Evolutionary conservation across 108 stramenopile genomes (phyloP).

Genomic region (Pseudonitzschia multiseries): DNA sequence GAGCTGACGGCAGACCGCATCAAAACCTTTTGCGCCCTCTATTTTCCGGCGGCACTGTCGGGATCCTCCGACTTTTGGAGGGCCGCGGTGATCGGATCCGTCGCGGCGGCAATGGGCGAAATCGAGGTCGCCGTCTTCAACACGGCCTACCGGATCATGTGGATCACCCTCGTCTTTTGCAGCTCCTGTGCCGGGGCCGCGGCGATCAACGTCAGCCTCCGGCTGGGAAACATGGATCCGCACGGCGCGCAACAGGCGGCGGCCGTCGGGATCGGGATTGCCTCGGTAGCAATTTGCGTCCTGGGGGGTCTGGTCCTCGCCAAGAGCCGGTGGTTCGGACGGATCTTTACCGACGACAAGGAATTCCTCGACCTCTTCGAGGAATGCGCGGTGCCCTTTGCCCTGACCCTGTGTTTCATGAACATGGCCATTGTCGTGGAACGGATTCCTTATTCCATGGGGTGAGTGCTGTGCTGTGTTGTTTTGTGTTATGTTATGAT

Average conservation of each 20-base stretch:
- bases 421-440: constrained; percentile 79
- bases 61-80: constrained; percentile 82
- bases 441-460: constrained; percentile 68
- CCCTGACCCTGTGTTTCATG: constrained; percentile 69
- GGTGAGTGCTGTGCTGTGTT: too few relatives aligned
- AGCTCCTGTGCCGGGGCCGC: constrained; percentile 58
- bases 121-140: constrained; percentile 81
- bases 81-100: constrained; percentile 66
- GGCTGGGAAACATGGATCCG: constrained; percentile 52
- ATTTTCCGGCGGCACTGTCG: constrained; percentile 73
- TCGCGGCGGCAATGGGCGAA: constrained; percentile 73
- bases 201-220: constrained; percentile 48
- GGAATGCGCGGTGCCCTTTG: constrained; percentile 55
- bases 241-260: constrained; percentile 64
- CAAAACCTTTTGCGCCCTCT: constrained; percentile 57
- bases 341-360: constrained; percentile 71
- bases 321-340: constrained; percentile 55
- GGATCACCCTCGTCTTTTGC: constrained; percentile 78
- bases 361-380: constrained; percentile 69
- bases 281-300: constrained; percentile 35
- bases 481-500: too few relatives aligned
- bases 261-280: constrained; percentile 48
- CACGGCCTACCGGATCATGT: constrained; percentile 82
- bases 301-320: constrained; percentile 45
- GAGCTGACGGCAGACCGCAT: constrained; percentile 67